phyloP scores from a whole-genome alignment of 768 basidiomycete species.

The Daedaleopsis sinensis region DNA sequence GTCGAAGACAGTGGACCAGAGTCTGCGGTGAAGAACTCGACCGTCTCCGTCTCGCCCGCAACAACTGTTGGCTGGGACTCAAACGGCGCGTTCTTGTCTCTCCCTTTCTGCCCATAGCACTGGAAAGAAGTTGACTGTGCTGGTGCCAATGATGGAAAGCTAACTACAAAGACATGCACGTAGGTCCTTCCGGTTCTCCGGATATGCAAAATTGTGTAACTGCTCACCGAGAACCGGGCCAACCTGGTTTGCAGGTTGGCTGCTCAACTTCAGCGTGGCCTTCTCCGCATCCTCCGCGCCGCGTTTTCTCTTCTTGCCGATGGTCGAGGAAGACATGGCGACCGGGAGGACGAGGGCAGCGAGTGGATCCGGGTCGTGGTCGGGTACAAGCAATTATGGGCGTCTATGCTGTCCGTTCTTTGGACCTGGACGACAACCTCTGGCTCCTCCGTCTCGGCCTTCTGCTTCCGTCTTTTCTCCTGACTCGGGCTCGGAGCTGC shows the following conservation, averaged over 20 bases:
- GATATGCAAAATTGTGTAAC: neutral
- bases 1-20: conserved; percentile 39
- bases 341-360: neutral
- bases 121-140: conserved; percentile 61
- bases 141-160: conserved; percentile 67
- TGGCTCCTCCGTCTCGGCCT: neutral
- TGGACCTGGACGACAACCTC: conserved; percentile 13
- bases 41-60: conserved; percentile 80
- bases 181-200: neutral
- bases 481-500: conserved; percentile 4
- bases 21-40: conserved; percentile 79
- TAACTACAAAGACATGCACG: conserved; percentile 39
- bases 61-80: conserved; percentile 46
- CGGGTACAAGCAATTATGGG: neutral
- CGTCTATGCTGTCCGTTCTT: conserved; percentile 10
- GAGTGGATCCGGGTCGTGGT: neutral
- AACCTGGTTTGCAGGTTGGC: conserved; percentile 37
- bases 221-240: conserved; percentile 58
- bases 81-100: conserved; percentile 44
- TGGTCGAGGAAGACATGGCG: conserved; percentile 16
- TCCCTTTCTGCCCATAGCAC: conserved; percentile 47
- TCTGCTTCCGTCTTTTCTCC: conserved; percentile 1
- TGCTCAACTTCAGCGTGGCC: conserved; percentile 41
- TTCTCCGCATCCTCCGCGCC: conserved; percentile 36
- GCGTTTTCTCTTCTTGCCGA: conserved; percentile 50